These are phyloP conservation scores for Aspergillus clavatus DNA, from an alignment of 2,329 filamentous ascomycete genomes.

Conservation along the genomic window DNA sequence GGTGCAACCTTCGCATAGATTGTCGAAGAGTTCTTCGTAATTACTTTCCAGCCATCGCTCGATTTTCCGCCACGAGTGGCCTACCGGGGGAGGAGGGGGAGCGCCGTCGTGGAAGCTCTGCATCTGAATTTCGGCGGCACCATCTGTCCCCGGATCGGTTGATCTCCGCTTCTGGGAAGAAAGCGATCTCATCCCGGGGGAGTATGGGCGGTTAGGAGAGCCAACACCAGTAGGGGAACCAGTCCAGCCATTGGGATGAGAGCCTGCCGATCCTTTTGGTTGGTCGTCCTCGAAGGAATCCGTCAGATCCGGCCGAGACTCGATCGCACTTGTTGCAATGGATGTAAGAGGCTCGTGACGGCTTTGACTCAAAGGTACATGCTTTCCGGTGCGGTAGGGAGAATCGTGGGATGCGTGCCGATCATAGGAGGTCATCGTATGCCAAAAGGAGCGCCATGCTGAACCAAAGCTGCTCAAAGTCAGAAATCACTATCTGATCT, in stretches of 20 bases:
- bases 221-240: slow-evolving; percentile 51
- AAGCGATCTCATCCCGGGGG: slow-evolving; percentile 80
- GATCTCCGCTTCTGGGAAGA: slow-evolving; percentile 58
- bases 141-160: slow-evolving; percentile 62
- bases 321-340: slow-evolving; percentile 76
- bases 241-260: slow-evolving; percentile 58
- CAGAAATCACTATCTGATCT: not conserved
- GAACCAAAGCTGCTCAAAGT: slow-evolving; percentile 54
- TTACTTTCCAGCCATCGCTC: slow-evolving; percentile 92
- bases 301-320: slow-evolving; percentile 80
- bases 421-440: slow-evolving; percentile 73
- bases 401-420: slow-evolving; percentile 91
- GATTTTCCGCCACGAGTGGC: slow-evolving; percentile 90
- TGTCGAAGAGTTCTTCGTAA: slow-evolving; percentile 90
- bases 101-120: slow-evolving; percentile 90
- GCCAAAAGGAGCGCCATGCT: slow-evolving; percentile 89
- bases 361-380: slow-evolving; percentile 80
- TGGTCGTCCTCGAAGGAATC: slow-evolving; percentile 73
- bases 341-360: slow-evolving; percentile 79
- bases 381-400: slow-evolving; percentile 82
- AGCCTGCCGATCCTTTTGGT: slow-evolving; percentile 51
- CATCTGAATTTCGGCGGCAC: slow-evolving; percentile 85
- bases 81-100: slow-evolving; percentile 80
- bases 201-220: slow-evolving; percentile 69
- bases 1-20: slow-evolving; percentile 87